These are phyloP conservation scores for Ceratobasidium sp. DNA, from an alignment of 1,284 basidiomycete species.

Conservation along the genomic window DNA sequence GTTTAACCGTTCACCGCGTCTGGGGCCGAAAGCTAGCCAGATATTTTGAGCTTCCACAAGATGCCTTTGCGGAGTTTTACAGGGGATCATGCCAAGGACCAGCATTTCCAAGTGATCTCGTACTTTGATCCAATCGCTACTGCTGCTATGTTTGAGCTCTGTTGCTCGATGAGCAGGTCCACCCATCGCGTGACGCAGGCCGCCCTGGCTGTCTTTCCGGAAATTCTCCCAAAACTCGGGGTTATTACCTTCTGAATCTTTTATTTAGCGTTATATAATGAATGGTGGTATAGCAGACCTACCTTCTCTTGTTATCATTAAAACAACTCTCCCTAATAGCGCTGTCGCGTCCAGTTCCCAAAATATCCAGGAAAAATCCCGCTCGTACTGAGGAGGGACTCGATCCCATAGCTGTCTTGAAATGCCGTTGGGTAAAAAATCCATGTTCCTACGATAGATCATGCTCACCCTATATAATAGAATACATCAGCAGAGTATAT, in stretches of 20 bases:
- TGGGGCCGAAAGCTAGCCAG: no score
- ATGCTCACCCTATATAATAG: not conserved
- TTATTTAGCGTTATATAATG: no score
- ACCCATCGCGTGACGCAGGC: not conserved
- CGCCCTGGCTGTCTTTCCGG: not conserved
- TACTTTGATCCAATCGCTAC: no score
- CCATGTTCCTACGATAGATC: not conserved
- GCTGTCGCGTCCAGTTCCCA: not conserved
- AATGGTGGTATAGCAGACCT: not conserved
- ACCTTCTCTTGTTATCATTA: conserved; percentile 20
- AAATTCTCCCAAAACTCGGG: not conserved
- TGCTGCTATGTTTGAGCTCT: not conserved
- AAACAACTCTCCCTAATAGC: conserved; percentile 1
- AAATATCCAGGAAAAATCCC: not conserved
- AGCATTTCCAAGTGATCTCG: no score
- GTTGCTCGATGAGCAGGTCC: not conserved
- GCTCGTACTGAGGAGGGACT: not conserved
- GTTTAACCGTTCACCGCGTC: no score
- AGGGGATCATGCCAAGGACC: no score
- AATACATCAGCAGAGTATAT: conserved; percentile 11
- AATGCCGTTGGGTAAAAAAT: not conserved
- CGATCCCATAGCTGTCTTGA: not conserved
- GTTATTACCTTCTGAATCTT: not conserved
- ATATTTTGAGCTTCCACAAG: no score
- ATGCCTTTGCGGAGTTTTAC: no score